Conservation (phyloP, 108 stramenopile genomes). For the Skeletonema potamos region DNA sequence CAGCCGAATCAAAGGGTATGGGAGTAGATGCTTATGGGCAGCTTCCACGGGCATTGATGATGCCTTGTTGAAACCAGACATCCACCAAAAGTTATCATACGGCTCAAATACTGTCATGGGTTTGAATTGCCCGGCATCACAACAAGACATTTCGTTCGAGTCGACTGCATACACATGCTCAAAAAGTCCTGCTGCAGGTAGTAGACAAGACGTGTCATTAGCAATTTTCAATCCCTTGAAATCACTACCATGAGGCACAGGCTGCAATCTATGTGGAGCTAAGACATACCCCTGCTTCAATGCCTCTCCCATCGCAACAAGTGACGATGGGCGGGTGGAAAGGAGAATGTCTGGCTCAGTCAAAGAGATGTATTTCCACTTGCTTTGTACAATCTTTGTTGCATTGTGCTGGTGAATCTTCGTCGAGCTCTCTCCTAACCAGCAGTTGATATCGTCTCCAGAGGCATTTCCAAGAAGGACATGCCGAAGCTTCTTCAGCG, state of each 20-base stretch:
- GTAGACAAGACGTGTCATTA: neutral
- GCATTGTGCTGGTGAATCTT: neutral
- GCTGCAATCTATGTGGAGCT: constrained; percentile 51
- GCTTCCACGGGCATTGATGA: neutral
- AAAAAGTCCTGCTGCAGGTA: neutral
- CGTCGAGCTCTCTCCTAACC: constrained; percentile 26
- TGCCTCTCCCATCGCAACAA: constrained; percentile 14
- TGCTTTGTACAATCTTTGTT: neutral
- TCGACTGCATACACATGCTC: neutral
- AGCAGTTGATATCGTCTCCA: neutral
- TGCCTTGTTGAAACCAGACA: constrained; percentile 6
- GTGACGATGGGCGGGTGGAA: constrained; percentile 16
- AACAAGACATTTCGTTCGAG: constrained; percentile 7
- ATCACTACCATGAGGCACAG: constrained; percentile 45
- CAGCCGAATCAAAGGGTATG: constrained; percentile 2
- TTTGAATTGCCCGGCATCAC: constrained; percentile 15
- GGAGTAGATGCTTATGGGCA: constrained; percentile 11
- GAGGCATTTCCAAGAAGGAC: constrained; percentile 9
- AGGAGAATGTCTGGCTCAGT: constrained; percentile 53
- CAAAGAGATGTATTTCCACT: constrained; percentile 49
- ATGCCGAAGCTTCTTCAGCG: constrained; percentile 33
- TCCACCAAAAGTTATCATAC: constrained; percentile 24
- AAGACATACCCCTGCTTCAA: constrained; percentile 33
- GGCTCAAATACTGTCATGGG: neutral
- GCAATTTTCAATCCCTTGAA: constrained; percentile 10